These are phyloP conservation scores for Plicaturopsis crispa DNA, from an alignment of 768 basidiomycete genomes.

Conservation along the genomic window DNA sequence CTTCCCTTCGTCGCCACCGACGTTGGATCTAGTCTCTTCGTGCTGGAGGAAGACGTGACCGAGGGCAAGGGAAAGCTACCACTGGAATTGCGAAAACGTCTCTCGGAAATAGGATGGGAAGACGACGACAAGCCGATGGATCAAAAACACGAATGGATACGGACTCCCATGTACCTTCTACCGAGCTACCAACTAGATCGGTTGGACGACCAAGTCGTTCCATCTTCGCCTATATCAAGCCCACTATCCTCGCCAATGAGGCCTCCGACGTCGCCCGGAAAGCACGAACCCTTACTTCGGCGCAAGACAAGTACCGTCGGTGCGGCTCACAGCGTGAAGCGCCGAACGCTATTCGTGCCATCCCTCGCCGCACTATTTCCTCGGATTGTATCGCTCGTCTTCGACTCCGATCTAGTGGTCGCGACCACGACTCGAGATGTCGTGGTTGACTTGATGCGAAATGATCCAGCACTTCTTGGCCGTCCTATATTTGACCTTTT, in stretches of 20 bases:
- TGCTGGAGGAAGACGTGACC: constrained; percentile 43
- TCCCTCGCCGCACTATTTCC: constrained; percentile 48
- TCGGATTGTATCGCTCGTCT: constrained; percentile 41
- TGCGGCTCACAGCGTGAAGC: constrained; percentile 38
- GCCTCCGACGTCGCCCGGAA: constrained; percentile 9
- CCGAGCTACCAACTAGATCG: constrained; percentile 51
- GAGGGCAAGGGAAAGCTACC: constrained; percentile 51
- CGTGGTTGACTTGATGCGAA: constrained; percentile 62
- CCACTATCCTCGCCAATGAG: constrained; percentile 26
- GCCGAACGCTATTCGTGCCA: constrained; percentile 62
- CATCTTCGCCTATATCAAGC: constrained; percentile 23
- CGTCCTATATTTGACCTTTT: constrained; percentile 58
- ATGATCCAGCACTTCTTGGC: constrained; percentile 62
- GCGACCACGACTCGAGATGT: constrained; percentile 49
- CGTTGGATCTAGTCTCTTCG: constrained; percentile 56
- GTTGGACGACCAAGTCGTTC: constrained; percentile 24
- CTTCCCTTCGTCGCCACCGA: constrained; percentile 73
- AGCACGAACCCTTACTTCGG: constrained; percentile 30
- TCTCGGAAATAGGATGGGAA: constrained; percentile 72
- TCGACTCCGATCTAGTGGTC: constrained; percentile 45
- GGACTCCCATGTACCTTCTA: constrained; percentile 60
- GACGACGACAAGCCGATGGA: constrained; percentile 50
- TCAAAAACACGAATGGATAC: constrained; percentile 48
- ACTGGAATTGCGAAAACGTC: constrained; percentile 51
- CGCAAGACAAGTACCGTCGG: constrained; percentile 52